Conservation (phyloP, 768 basidiomycete genomes). For the Cystofilobasidium bisporidii region DNA sequence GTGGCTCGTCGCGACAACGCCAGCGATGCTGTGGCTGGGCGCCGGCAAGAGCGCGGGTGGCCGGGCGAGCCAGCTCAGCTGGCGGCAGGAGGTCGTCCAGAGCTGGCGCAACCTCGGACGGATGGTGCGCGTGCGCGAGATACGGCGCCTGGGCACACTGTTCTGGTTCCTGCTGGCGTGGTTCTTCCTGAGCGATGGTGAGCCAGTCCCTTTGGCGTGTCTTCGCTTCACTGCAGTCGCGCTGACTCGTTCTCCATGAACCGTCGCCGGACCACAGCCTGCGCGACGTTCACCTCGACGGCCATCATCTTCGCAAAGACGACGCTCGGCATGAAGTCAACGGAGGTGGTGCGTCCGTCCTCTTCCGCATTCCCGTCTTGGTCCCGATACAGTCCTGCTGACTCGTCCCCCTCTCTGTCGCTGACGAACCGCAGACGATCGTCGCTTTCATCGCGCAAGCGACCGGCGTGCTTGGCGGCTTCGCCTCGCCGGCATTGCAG, state of each 20-base stretch:
- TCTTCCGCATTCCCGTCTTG: too few species aligned
- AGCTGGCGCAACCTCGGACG: conserved; percentile 68
- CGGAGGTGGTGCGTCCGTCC: too few species aligned
- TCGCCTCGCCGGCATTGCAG: conserved; percentile 60
- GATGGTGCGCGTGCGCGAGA: conserved; percentile 66
- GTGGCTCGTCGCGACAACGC: conserved; percentile 77
- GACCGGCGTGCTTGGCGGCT: conserved; percentile 20
- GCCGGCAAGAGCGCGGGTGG: conserved; percentile 26
- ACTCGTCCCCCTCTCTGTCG: too few species aligned
- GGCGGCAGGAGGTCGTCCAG: conserved; percentile 48
- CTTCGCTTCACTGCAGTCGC: background rate
- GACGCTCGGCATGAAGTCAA: conserved; percentile 64
- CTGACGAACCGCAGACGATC: too few species aligned
- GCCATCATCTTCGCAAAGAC: conserved; percentile 90
- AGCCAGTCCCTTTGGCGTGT: conserved; percentile 53
- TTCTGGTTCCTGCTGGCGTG: conserved; percentile 85
- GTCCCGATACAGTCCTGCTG: too few species aligned
- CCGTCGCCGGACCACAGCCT: conserved; percentile 54
- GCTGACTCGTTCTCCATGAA: background rate
- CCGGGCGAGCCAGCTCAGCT: conserved; percentile 42
- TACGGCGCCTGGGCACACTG: conserved; percentile 65
- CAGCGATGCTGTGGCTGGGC: conserved; percentile 60
- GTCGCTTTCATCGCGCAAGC: conserved; percentile 55
- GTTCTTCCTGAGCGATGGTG: conserved; percentile 88
- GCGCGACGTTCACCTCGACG: conserved; percentile 71